Conservation (phyloP, 805 yeast genomes). For the Zygoascus bituminiphila region DNA sequence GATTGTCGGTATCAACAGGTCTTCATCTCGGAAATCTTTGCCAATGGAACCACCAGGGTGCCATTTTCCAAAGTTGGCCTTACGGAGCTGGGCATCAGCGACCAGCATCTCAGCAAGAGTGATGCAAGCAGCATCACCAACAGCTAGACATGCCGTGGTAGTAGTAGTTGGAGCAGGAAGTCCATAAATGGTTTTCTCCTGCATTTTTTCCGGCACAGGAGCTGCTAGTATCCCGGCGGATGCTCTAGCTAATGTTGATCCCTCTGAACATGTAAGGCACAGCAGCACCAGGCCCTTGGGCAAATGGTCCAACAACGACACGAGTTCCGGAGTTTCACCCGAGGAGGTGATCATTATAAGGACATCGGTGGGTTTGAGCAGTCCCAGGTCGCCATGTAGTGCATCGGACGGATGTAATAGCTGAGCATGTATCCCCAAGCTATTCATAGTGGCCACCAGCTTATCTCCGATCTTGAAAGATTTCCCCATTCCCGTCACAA, state of each 20-base stretch:
- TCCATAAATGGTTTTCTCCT: conserved; percentile 63
- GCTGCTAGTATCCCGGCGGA: conserved; percentile 53
- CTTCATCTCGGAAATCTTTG: conserved; percentile 22
- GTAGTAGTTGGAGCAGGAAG: conserved; percentile 83
- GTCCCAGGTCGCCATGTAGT: conserved; percentile 82
- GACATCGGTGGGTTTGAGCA: conserved; percentile 48
- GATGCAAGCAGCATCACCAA: conserved; percentile 72
- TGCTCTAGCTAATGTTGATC: conserved; percentile 46
- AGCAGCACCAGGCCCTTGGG: conserved; percentile 47
- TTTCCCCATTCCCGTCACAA: conserved; percentile 79
- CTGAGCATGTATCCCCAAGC: conserved; percentile 62
- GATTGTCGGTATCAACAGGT: not conserved
- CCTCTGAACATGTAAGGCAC: conserved; percentile 53
- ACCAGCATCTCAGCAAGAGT: conserved; percentile 64
- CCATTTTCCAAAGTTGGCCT: conserved; percentile 51
- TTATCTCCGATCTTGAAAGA: conserved; percentile 72
- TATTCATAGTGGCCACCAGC: conserved; percentile 73
- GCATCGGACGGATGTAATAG: conserved; percentile 80
- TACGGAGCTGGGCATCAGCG: conserved; percentile 45
- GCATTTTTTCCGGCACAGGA: conserved; percentile 47
- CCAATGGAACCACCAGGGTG: conserved; percentile 96
- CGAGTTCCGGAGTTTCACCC: conserved; percentile 75
- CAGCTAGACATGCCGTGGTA: conserved; percentile 63
- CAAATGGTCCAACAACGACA: conserved; percentile 48
- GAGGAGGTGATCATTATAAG: conserved; percentile 66